These are phyloP conservation scores for Chytridium lagenaria DNA, from an alignment of 371 early-diverging fungal genomes.

Conservation along the genomic window DNA sequence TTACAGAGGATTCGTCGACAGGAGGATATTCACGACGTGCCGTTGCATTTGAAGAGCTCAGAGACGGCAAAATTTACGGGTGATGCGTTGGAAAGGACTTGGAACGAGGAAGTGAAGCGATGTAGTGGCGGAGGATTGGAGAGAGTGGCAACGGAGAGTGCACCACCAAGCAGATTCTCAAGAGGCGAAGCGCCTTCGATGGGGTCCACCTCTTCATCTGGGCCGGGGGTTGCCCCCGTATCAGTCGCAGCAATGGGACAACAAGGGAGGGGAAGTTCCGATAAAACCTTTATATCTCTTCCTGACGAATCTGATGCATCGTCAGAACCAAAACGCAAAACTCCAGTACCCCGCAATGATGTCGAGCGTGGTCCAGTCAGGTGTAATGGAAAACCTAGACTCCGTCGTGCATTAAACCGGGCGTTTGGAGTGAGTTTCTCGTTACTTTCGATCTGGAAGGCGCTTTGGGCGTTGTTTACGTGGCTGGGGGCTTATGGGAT, in stretches of 20 bases:
- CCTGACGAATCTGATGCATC: not conserved
- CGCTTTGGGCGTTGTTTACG: constrained; percentile 64
- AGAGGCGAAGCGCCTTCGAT: not conserved
- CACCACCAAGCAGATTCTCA: not conserved
- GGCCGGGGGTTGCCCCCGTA: not conserved
- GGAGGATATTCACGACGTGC: constrained; percentile 50
- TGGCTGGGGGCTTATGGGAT: constrained; percentile 65
- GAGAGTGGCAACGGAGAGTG: not conserved
- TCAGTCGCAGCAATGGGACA: not conserved
- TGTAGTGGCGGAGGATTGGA: not conserved
- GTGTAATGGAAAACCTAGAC: not conserved
- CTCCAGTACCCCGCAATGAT: constrained; percentile 1
- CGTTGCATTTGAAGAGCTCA: constrained; percentile 38
- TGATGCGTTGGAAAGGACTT: constrained; percentile 54
- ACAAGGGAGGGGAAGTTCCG: not conserved
- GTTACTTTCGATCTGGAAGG: constrained; percentile 65
- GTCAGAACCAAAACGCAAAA: not conserved
- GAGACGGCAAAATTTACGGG: constrained; percentile 60
- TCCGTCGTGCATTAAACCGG: constrained; percentile 50
- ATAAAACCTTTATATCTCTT: not conserved
- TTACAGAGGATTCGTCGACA: constrained; percentile 41
- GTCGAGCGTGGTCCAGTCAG: not conserved
- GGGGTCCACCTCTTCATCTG: not conserved
- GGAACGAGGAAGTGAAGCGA: constrained; percentile 52
- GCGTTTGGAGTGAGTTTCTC: constrained; percentile 61